A percentile compares a stretch with the other conserved stretches of the same genome.
phyloP scores from a whole-genome alignment of 805 yeast genomes.

The Monosporozyma unispora region DNA sequence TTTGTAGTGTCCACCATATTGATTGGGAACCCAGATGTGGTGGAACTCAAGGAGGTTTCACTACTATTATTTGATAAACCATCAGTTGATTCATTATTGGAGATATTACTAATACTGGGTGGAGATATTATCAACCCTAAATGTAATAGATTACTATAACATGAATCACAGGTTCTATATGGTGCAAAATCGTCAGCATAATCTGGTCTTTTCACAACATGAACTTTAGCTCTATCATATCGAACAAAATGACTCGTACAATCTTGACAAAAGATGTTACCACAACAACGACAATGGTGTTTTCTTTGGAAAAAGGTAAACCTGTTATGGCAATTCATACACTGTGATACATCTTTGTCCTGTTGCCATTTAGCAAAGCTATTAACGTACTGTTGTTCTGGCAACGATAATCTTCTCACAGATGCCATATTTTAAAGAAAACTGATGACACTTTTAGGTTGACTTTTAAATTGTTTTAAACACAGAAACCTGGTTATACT shows the following conservation, averaged over 20 bases:
- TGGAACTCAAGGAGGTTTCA: not conserved
- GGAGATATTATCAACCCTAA: conserved; percentile 7
- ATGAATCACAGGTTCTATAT: conserved; percentile 8
- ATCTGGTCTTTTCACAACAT: conserved; percentile 17
- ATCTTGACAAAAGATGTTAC: conserved; percentile 49
- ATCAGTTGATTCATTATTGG: not conserved
- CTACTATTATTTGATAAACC: not conserved
- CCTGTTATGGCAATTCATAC: conserved; percentile 38
- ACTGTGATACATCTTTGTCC: conserved; percentile 25
- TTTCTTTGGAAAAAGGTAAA: conserved; percentile 48
- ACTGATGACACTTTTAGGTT: not conserved
- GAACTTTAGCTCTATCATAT: conserved; percentile 22
- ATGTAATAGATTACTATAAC: conserved; percentile 31
- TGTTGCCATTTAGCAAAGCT: conserved; percentile 27
- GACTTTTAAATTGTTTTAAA: not conserved
- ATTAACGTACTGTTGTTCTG: conserved; percentile 4
- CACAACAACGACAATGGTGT: conserved; percentile 66
- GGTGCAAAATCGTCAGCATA: conserved; percentile 7
- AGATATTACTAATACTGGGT: conserved; percentile 8
- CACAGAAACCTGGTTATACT: not conserved
- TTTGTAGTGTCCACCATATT: not conserved
- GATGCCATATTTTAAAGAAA: not conserved
- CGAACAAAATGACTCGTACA: conserved; percentile 23
- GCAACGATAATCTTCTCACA: not conserved
- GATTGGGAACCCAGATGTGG: not conserved